Evolutionary conservation across 2,329 filamentous ascomycete genomes (phyloP), one percentile per base, ranked within the genome.

Genomic region (Penicillium sp.): DNA sequence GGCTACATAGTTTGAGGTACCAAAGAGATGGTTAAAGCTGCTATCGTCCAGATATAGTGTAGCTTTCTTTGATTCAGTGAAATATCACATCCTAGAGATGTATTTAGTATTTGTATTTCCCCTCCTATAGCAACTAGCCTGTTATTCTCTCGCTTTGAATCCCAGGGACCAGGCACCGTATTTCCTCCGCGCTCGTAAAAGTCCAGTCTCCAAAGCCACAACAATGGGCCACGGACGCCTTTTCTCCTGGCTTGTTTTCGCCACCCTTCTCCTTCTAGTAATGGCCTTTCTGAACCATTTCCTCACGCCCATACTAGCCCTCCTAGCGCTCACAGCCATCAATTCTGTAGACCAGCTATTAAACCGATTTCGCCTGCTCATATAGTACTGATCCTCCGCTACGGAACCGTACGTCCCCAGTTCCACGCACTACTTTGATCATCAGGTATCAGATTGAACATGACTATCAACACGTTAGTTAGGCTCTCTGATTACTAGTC

Each of bases 341-440:
- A 33, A 17, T 24, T 8, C 9, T 15, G 6, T 33, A 32, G 29
- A 33, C 19, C 19, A 24, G 19, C 19, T 33, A 12, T 6, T 24
- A 29, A 0, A 33, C 33, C 41, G 13, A 33, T 1, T 33, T 6
- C 29, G 15, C 9, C 29, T 29, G 19, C 24, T 43, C 19, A 43
- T 33, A 33, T 19, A 33, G 6, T 12, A 17, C 13, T 43, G 6
- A 33, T 31, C n/a, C 5, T 19, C 4, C 3, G 2, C 6, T 35
- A 48, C 4, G 50, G 32, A 4, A 38, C 39, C 7, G 46, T 37
- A 19, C 51, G 42, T 6, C 51, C 51, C 51, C 47, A 53, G 9
- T 50, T 53, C 51, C 47, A 53, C 21, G 39, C 34, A 17, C 37
- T 46, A 34, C 34, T 50, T 13, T 53, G 47, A 13, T 53, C 51